A percentile compares a stretch with the other conserved stretches of the same genome.
These are phyloP conservation scores for Cymbidium sinense DNA, from an alignment of 106 monocot genomes.

Conservation along the genomic window DNA sequence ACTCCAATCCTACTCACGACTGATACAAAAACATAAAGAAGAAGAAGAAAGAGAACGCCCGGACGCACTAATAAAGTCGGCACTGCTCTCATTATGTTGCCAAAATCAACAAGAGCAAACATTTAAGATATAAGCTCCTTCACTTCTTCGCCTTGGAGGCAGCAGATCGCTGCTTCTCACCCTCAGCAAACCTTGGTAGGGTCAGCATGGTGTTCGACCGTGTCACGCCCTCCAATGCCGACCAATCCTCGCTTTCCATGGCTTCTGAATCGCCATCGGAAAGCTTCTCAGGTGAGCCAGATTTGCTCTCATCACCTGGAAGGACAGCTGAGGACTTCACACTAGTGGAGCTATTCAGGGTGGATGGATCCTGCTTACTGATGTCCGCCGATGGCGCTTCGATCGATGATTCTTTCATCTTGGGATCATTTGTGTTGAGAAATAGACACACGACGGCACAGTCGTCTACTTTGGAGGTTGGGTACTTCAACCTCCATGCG, in stretches of 20 bases:
- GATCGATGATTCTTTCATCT: not conserved
- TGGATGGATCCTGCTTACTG: not conserved
- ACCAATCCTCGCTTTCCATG: conserved; percentile 17
- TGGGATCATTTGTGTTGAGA: conserved; percentile 3
- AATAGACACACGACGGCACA: conserved; percentile 24
- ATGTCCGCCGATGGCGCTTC: not conserved
- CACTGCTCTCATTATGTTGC: not conserved
- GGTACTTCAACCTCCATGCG: conserved; percentile 19
- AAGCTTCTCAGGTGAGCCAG: not conserved
- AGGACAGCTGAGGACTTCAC: not conserved
- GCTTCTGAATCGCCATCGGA: not conserved
- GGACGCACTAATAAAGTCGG: conserved; percentile 27
- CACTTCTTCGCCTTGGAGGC: not conserved
- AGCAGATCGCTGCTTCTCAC: conserved; percentile 13
- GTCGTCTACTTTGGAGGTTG: conserved; percentile 13
- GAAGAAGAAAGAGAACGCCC: conserved; percentile 2
- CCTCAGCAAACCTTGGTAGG: conserved; percentile 20
- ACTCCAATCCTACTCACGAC: conserved; percentile 19
- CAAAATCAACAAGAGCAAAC: not conserved
- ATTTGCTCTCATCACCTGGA: not conserved
- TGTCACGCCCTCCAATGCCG: conserved; percentile 24
- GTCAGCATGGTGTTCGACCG: conserved; percentile 21
- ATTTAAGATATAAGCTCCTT: not conserved
- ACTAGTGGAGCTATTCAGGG: not conserved
- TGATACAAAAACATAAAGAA: not conserved